These are phyloP conservation scores for Xanthoconium stramineum DNA, from an alignment of 768 basidiomycete species.

Conservation along the genomic window DNA sequence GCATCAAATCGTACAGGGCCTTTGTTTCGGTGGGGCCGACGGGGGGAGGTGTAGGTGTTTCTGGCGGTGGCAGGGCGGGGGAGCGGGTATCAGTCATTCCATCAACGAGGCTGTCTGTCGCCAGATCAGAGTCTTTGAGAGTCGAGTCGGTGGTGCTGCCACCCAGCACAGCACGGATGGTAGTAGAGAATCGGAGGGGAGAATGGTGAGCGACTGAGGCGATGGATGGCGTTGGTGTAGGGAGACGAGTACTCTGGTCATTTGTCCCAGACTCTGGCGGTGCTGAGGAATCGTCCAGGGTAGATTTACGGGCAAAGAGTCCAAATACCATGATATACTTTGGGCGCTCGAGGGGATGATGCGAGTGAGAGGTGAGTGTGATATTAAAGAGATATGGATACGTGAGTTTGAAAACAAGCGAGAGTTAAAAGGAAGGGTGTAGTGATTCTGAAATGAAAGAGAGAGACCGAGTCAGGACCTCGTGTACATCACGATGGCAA, in stretches of 20 bases:
- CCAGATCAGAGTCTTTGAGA: slow-evolving; percentile 16
- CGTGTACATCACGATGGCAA: slow-evolving; percentile 18
- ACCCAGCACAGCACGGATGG: slow-evolving; percentile 11
- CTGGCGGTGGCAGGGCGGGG: slow-evolving; percentile 23
- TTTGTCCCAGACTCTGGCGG: slow-evolving; percentile 1
- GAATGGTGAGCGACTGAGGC: slow-evolving; percentile 29
- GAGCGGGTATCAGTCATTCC: slow-evolving; percentile 7
- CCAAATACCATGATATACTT: slow-evolving; percentile 37
- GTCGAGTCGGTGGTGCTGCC: slow-evolving; percentile 23
- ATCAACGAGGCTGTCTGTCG: slow-evolving; percentile 4
- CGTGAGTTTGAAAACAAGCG: neutral
- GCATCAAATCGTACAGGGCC: slow-evolving; percentile 49
- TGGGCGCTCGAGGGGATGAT: neutral
- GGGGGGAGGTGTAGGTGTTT: slow-evolving; percentile 36
- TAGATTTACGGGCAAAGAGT: slow-evolving; percentile 38
- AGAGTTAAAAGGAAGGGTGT: neutral
- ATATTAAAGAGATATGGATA: slow-evolving; percentile 10
- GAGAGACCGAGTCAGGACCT: slow-evolving; percentile 7
- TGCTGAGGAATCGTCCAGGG: slow-evolving; percentile 6
- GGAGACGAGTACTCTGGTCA: slow-evolving; percentile 35
- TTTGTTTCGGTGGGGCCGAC: slow-evolving; percentile 40
- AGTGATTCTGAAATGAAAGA: slow-evolving; percentile 13
- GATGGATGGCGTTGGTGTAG: slow-evolving; percentile 54
- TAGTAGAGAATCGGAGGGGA: slow-evolving; percentile 21
- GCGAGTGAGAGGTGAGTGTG: neutral